A percentile compares a stretch with the other conserved stretches of the same genome.
These are phyloP conservation scores for Diplosphaera chodatii DNA, from an alignment of 139 green algal genomes.

Conservation along the genomic window DNA sequence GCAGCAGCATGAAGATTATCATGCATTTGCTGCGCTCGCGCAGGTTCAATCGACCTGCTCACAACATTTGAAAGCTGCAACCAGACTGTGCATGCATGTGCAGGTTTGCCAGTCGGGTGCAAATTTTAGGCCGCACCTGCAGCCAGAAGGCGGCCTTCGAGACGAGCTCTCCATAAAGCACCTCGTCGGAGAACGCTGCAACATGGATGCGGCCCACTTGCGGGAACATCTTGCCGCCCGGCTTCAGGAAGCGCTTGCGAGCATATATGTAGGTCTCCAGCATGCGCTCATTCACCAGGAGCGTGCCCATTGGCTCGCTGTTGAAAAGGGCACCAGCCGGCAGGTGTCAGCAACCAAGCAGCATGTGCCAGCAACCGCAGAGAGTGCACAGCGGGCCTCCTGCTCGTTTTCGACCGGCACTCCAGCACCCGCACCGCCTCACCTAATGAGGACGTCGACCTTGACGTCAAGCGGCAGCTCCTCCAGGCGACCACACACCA, in stretches of 20 bases:
- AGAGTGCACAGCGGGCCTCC: too few relatives aligned
- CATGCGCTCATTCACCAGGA: slow-evolving; percentile 97
- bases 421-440: too few relatives aligned
- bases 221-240: slow-evolving; percentile 91
- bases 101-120: too few relatives aligned
- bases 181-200: slow-evolving; percentile 76
- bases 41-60: too few relatives aligned
- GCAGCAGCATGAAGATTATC: slow-evolving; percentile 12
- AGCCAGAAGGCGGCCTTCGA: slow-evolving; percentile 72
- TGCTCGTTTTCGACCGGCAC: too few relatives aligned
- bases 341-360: too few relatives aligned
- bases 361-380: too few relatives aligned
- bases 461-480: slow-evolving; percentile 55
- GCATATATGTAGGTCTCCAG: slow-evolving; percentile 91
- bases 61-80: too few relatives aligned
- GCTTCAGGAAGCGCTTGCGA: slow-evolving; percentile 83
- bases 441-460: slow-evolving; percentile 73
- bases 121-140: not conserved
- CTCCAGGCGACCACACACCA: slow-evolving; percentile 69
- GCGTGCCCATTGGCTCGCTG: slow-evolving; percentile 82
- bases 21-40: too few relatives aligned
- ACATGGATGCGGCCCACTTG: slow-evolving; percentile 76
- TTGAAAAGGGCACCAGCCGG: not conserved
- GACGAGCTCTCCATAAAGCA: slow-evolving; percentile 64
- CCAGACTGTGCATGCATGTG: too few relatives aligned